These are phyloP conservation scores for Saccharomycopsis selenospora DNA, from an alignment of 805 yeast species.

Conservation along the genomic window DNA sequence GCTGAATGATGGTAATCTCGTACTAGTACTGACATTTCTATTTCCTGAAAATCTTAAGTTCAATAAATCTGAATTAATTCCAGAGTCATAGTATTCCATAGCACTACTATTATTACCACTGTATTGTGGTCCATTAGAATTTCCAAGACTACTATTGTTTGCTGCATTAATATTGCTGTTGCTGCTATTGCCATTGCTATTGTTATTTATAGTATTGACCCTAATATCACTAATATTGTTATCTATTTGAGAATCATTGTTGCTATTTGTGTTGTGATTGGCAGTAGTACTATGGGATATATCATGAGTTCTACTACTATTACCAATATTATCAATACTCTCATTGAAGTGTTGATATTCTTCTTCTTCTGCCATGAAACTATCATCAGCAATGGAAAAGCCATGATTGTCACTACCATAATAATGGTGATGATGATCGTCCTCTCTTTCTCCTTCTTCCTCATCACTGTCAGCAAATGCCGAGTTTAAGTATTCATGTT, in stretches of 20 bases:
- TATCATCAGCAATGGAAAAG: slow-evolving; percentile 4
- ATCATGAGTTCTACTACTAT: neutral
- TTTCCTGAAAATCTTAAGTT: slow-evolving; percentile 4
- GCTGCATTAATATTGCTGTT: neutral
- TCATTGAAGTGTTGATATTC: slow-evolving; percentile 12
- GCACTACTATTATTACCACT: neutral
- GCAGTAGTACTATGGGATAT: neutral
- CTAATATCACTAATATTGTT: neutral
- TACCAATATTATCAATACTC: neutral
- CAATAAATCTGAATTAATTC: slow-evolving; percentile 5
- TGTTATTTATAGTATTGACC: neutral
- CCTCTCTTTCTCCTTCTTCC: neutral
- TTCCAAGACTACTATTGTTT: neutral
- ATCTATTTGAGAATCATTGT: neutral
- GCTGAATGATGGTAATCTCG: slow-evolving; percentile 17
- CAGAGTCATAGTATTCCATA: slow-evolving; percentile 1
- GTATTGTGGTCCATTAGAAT: neutral
- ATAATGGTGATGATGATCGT: neutral
- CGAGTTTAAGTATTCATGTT: slow-evolving; percentile 24
- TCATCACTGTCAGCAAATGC: slow-evolving; percentile 22
- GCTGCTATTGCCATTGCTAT: neutral
- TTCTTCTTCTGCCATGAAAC: slow-evolving; percentile 19
- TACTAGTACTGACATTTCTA: slow-evolving; percentile 19
- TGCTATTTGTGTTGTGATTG: neutral
- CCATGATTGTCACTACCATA: neutral